phyloP scores from a whole-genome alignment of 768 basidiomycete genomes.

The Phallus indusiatus region DNA sequence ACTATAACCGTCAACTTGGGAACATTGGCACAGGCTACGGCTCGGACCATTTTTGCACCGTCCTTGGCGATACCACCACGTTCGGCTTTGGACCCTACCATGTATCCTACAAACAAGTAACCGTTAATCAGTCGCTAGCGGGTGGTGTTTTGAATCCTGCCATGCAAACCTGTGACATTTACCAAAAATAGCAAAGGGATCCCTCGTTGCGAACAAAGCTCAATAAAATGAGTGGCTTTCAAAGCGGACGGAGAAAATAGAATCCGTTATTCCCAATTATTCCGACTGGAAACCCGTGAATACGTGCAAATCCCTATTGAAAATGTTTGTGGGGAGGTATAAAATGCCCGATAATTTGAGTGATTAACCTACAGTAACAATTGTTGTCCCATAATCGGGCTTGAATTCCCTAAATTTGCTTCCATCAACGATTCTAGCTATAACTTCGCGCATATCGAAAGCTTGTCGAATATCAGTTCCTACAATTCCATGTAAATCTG shows the following conservation, averaged over 20 bases:
- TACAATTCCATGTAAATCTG: conserved; percentile 85
- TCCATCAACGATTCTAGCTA: conserved; percentile 85
- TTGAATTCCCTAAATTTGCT: conserved; percentile 93
- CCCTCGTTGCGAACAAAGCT: conserved; percentile 83
- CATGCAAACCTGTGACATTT: conserved; percentile 69
- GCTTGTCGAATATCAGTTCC: conserved; percentile 81
- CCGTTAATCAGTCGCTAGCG: background rate
- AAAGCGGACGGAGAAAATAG: conserved; percentile 88
- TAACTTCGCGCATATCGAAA: conserved; percentile 92
- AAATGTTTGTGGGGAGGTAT: background rate
- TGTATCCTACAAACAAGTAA: conserved; percentile 49
- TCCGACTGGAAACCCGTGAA: conserved; percentile 85
- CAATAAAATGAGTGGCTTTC: conserved; percentile 93
- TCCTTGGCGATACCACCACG: conserved; percentile 92
- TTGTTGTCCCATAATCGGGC: conserved; percentile 86
- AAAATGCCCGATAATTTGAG: background rate
- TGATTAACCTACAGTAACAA: conserved; percentile 61
- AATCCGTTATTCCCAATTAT: conserved; percentile 91
- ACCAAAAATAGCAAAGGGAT: conserved; percentile 91
- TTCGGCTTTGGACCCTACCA: conserved; percentile 96
- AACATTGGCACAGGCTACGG: conserved; percentile 87
- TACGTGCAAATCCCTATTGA: conserved; percentile 70
- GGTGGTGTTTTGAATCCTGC: background rate
- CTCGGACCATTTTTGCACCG: conserved; percentile 95
- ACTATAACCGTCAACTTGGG: conserved; percentile 91